Evolutionary conservation across 305 asterid genomes (phyloP).

Genomic region (Fraxinus platypoda): DNA sequence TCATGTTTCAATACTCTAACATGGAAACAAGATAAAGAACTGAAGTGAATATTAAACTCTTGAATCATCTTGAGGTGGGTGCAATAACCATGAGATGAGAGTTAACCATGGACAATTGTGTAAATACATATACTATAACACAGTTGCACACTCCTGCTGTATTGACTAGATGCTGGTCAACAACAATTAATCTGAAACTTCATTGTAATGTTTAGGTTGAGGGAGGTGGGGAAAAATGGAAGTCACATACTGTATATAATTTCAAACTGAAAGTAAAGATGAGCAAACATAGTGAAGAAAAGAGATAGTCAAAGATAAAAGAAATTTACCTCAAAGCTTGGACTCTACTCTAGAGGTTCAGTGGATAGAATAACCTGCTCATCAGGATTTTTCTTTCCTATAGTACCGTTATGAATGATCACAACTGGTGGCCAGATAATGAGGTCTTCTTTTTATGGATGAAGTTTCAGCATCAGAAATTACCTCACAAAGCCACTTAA

Average conservation of each 20-base stretch:
- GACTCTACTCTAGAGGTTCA: conserved; percentile 46
- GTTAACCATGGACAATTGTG: neutral
- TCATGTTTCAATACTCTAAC: neutral
- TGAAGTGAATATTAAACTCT: neutral
- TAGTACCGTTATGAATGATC: conserved; percentile 49
- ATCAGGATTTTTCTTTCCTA: conserved; percentile 32
- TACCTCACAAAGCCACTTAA: conserved; percentile 44
- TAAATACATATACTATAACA: neutral
- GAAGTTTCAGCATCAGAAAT: conserved; percentile 38
- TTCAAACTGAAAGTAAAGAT: neutral
- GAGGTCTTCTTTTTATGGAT: conserved; percentile 48
- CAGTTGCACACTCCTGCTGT: neutral
- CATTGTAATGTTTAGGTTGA: neutral
- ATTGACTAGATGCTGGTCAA: neutral
- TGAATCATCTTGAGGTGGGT: neutral
- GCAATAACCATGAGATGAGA: neutral
- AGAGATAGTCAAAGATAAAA: conserved; percentile 7
- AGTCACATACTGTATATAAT: neutral
- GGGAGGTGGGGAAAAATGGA: neutral
- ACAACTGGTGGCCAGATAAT: conserved; percentile 68
- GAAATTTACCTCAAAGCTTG: conserved; percentile 46
- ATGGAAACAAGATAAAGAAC: neutral
- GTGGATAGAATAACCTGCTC: conserved; percentile 46
- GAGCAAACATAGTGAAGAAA: neutral
- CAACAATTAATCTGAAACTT: neutral